Conservation (phyloP, 2,329 filamentous ascomycete species). For the Epicoccum sorghinum region DNA sequence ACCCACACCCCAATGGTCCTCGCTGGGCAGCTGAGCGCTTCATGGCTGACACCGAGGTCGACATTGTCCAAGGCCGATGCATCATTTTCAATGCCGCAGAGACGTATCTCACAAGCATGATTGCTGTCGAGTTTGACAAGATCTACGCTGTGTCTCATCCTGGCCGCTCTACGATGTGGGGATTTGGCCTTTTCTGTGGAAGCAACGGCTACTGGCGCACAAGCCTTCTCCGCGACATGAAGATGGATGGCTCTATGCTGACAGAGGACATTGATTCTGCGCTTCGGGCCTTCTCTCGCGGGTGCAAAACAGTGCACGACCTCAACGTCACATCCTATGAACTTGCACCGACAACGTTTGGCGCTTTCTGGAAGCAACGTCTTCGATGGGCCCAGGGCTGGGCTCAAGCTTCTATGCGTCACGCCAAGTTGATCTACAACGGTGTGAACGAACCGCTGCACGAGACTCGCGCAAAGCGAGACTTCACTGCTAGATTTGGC, state of each 20-base stretch:
- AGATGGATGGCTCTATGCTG: conserved; percentile 58
- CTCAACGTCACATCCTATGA: conserved; percentile 58
- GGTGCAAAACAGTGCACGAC: conserved; percentile 55
- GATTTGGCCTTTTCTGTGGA: conserved; percentile 57
- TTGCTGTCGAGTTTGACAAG: conserved; percentile 59
- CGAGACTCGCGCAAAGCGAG: conserved; percentile 35
- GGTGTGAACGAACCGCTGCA: conserved; percentile 44
- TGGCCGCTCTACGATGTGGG: conserved; percentile 55
- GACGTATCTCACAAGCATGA: conserved; percentile 54
- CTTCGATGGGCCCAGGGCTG: conserved; percentile 59
- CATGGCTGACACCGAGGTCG: conserved; percentile 49
- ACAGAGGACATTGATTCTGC: conserved; percentile 60
- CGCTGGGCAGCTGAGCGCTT: conserved; percentile 58
- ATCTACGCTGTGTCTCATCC: conserved; percentile 60
- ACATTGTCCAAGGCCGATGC: conserved; percentile 58
- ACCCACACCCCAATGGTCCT: conserved; percentile 56
- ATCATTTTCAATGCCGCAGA: conserved; percentile 56
- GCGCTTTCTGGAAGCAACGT: conserved; percentile 57
- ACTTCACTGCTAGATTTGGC: conserved; percentile 49
- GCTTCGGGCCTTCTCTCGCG: conserved; percentile 52
- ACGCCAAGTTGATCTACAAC: conserved; percentile 52
- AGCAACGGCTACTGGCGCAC: conserved; percentile 58
- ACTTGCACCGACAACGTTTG: conserved; percentile 53
- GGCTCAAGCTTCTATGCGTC: conserved; percentile 55
- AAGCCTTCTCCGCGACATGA: conserved; percentile 52